These are phyloP conservation scores for Yarrowia sp. DNA, from an alignment of 805 yeast genomes.

Conservation along the genomic window DNA sequence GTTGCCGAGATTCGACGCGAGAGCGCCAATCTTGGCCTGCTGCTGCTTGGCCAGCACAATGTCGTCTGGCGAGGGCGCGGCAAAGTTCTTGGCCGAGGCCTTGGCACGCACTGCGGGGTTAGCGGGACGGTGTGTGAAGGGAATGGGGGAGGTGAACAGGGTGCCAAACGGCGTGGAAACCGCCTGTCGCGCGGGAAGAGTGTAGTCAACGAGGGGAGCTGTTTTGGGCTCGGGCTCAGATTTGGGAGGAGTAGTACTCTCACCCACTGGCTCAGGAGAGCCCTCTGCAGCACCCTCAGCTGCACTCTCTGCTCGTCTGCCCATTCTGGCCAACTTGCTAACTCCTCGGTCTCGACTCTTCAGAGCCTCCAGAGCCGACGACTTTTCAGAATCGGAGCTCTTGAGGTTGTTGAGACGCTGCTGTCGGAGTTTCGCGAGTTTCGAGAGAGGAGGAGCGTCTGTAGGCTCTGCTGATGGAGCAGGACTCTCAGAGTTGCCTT, in stretches of 20 bases:
- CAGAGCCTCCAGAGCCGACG: neutral
- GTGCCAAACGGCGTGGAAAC: neutral
- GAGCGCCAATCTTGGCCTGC: constrained; percentile 28
- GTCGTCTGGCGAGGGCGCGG: constrained; percentile 82
- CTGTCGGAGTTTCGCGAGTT: neutral
- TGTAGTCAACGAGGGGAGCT: neutral
- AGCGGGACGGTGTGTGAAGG: constrained; percentile 14
- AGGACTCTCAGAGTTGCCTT: no score
- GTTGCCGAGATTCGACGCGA: constrained; percentile 2
- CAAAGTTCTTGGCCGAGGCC: constrained; percentile 39
- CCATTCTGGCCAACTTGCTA: neutral
- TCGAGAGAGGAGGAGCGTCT: neutral
- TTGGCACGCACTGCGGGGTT: constrained; percentile 18
- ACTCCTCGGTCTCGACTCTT: neutral
- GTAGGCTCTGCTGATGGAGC: neutral
- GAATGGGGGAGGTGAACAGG: neutral
- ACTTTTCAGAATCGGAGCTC: neutral
- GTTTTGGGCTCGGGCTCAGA: no score
- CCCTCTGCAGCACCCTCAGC: no score
- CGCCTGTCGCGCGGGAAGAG: neutral
- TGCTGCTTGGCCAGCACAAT: constrained; percentile 54
- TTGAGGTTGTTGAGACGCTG: neutral
- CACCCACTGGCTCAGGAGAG: no score
- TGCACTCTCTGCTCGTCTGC: neutral
- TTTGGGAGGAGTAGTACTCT: no score